These are phyloP conservation scores for Agapanthus africanus DNA, from an alignment of 106 monocot genomes.

Conservation along the genomic window DNA sequence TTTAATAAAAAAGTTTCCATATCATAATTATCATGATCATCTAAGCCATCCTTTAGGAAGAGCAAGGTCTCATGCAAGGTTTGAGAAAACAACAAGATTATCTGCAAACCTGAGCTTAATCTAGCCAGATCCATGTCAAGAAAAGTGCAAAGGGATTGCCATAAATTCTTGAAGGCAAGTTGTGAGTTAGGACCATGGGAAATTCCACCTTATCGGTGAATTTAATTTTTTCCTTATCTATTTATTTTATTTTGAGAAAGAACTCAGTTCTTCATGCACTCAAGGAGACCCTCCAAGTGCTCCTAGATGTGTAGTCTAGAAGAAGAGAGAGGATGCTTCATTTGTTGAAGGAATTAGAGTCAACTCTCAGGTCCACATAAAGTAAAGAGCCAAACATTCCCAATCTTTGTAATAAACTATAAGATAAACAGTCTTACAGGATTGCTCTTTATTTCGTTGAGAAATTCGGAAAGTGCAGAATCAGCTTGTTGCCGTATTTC, in stretches of 20 bases:
- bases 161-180: background rate
- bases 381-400: background rate
- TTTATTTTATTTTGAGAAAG: too few relatives aligned
- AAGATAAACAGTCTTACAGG: constrained; percentile 46
- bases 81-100: background rate
- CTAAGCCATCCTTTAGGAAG: background rate
- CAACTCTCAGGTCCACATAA: background rate
- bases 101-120: background rate
- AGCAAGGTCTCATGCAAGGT: background rate
- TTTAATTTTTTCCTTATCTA: too few relatives aligned
- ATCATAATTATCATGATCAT: background rate
- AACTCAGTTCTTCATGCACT: too few relatives aligned
- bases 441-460: constrained; percentile 87
- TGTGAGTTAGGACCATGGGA: background rate
- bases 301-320: too few relatives aligned
- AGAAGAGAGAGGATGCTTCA: background rate
- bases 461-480: constrained; percentile 87
- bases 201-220: too few relatives aligned
- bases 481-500: constrained; percentile 96
- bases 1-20: background rate
- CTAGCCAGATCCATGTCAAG: background rate
- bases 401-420: background rate
- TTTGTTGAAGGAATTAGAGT: background rate
- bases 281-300: too few relatives aligned
- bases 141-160: background rate